phyloP scores from a whole-genome alignment of 345 rosid species.

The Aethionema arabicum region DNA sequence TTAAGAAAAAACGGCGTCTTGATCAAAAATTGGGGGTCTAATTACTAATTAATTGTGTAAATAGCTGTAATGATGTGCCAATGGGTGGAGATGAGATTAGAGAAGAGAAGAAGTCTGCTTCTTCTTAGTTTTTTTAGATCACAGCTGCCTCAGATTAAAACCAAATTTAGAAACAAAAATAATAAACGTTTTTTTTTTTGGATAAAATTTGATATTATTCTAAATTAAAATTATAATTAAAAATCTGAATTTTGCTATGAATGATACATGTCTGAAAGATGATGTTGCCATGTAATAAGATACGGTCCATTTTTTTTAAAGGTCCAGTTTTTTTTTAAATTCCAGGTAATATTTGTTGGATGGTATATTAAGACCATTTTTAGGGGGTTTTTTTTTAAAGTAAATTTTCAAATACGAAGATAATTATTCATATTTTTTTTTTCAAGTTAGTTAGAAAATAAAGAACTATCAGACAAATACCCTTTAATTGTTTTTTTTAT shows the following conservation, averaged over 20 bases:
- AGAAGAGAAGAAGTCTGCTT: conserved; percentile 28
- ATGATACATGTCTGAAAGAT: too few species aligned
- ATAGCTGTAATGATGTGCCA: conserved; percentile 34
- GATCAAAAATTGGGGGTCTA: neutral
- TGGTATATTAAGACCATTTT: too few species aligned
- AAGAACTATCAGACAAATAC: too few species aligned
- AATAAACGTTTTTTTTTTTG: neutral
- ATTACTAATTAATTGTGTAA: neutral
- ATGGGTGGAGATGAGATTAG: conserved; percentile 28
- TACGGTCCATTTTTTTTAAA: too few species aligned
- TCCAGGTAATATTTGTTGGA: too few species aligned
- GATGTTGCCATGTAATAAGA: too few species aligned
- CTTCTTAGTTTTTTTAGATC: conserved; percentile 21
- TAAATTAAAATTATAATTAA: neutral
- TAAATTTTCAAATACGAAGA: too few species aligned
- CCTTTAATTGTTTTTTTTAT: too few species aligned
- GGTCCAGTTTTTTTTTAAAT: too few species aligned
- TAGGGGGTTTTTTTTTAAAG: too few species aligned
- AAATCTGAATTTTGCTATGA: neutral
- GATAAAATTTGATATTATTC: neutral
- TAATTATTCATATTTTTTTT: too few species aligned
- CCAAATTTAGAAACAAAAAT: conserved; percentile 13
- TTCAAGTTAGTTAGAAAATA: too few species aligned
- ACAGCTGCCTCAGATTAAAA: conserved; percentile 13
- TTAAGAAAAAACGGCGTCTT: conserved; percentile 24